Conservation (phyloP, 257 asterid species). For the Paulownia fortunei region DNA sequence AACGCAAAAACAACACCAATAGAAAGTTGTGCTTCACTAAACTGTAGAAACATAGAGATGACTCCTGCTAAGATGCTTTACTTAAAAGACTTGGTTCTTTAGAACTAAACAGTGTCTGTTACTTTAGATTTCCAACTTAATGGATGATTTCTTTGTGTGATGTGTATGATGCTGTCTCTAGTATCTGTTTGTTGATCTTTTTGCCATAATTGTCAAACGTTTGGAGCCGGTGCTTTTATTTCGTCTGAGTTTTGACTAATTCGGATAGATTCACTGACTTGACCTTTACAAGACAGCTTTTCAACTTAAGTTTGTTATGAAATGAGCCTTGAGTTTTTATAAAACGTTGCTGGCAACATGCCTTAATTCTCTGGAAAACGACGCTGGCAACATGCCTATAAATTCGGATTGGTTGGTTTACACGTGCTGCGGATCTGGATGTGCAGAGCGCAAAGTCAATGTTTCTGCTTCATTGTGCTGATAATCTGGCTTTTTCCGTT, state of each 20-base stretch:
- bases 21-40: conserved; percentile 35
- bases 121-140: conserved; percentile 1
- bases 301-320: too few relatives aligned
- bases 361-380: too few relatives aligned
- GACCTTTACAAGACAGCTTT: too few relatives aligned
- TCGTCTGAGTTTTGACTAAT: background rate
- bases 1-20: conserved; percentile 11
- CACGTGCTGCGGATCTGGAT: too few relatives aligned
- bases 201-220: background rate
- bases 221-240: background rate
- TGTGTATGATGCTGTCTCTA: background rate
- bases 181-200: background rate
- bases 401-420: too few relatives aligned
- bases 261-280: background rate
- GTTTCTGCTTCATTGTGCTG: too few relatives aligned
- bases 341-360: too few relatives aligned
- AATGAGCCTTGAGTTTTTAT: too few relatives aligned
- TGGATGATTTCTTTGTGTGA: conserved; percentile 1
- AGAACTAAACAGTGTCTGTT: background rate
- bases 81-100: background rate
- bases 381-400: too few relatives aligned
- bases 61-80: conserved; percentile 16
- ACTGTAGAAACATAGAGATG: conserved; percentile 36
- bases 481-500: too few relatives aligned
- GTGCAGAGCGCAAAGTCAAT: too few relatives aligned